phyloP scores from a whole-genome alignment of 768 basidiomycete genomes.

The Lentinula raphanica region DNA sequence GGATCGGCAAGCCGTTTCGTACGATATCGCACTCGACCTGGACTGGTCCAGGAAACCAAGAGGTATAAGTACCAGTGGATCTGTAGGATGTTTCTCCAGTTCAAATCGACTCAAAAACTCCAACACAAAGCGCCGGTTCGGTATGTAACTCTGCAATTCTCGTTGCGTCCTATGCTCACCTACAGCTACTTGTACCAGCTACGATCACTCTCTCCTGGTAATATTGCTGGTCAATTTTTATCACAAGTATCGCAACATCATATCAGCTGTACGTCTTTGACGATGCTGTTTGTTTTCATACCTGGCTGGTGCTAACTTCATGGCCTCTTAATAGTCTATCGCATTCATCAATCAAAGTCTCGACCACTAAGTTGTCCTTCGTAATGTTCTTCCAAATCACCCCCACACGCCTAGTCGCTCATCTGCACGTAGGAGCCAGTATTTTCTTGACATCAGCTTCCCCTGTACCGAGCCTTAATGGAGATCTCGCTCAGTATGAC shows the following conservation, averaged over 20 bases:
- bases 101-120: not conserved
- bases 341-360: too few species aligned
- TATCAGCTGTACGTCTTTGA: not conserved
- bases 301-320: not conserved
- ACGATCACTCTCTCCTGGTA: not conserved
- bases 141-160: not conserved
- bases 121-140: not conserved
- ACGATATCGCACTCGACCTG: too few species aligned
- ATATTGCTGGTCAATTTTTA: not conserved
- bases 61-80: too few species aligned
- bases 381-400: not conserved
- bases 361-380: too few species aligned
- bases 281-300: not conserved
- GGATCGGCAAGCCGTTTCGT: too few species aligned
- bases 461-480: not conserved
- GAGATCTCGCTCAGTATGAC: not conserved
- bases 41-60: too few species aligned
- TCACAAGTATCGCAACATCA: not conserved
- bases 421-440: not conserved
- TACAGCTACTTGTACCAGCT: not conserved
- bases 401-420: not conserved
- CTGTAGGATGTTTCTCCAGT: too few species aligned
- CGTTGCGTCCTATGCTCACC: not conserved
- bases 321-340: not conserved
- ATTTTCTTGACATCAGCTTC: not conserved